Percentiles rank a stretch among this genome's conserved stretches.
Conservation (phyloP, 116 monocot genomes). For the Zostera marina region DNA sequence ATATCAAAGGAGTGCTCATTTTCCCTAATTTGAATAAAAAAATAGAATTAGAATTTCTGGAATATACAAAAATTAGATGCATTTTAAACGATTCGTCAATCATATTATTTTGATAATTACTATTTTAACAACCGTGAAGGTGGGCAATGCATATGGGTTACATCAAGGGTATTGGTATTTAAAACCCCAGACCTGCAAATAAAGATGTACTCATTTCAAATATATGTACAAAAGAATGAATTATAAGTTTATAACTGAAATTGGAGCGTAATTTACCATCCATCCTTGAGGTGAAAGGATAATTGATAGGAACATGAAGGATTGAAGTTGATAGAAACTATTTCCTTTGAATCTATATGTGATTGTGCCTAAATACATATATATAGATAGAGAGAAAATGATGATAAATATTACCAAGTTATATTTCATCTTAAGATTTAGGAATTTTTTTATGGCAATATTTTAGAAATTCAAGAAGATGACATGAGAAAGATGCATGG, state of each 20-base stretch:
- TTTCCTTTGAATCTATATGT: conserved; percentile 46
- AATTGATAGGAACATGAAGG: conserved; percentile 74
- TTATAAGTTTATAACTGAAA: not conserved
- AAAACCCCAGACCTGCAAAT: conserved; percentile 76
- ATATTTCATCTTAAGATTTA: too few relatives aligned
- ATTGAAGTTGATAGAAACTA: conserved; percentile 63
- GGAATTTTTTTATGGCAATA: not conserved
- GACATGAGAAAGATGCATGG: not conserved
- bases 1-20: conserved; percentile 10
- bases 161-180: conserved; percentile 33
- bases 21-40: conserved; percentile 25
- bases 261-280: conserved; percentile 45
- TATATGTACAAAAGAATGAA: not conserved
- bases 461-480: not conserved
- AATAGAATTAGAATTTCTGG: not conserved
- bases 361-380: conserved; percentile 62
- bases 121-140: conserved; percentile 70
- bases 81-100: not conserved
- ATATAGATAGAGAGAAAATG: not conserved
- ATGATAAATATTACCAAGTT: too few relatives aligned
- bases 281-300: conserved; percentile 94
- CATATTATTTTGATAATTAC: not conserved
- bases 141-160: conserved; percentile 88
- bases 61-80: not conserved
- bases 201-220: conserved; percentile 2